Base-by-base conservation (phyloP, 2,329 filamentous ascomycete genomes). In the Scleromitrula shiraiana region DNA sequence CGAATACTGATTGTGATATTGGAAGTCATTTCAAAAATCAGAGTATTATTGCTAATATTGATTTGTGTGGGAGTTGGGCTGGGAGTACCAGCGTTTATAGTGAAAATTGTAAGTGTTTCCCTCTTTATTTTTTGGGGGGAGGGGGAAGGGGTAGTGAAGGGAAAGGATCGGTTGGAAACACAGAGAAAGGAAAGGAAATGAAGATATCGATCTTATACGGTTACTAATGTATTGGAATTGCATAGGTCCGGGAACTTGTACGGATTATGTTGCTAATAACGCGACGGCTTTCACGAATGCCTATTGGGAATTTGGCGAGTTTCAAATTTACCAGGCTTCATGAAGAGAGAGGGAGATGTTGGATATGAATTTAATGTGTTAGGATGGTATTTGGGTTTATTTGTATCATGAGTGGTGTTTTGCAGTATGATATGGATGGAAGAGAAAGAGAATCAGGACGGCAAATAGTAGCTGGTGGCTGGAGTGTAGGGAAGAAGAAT, bases 21-120 rank as follows among this genome's bases (percentile, higher is more conserved):
- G 70, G 78, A 49, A 59, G 67, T 1, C 76, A 83, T 66, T 94
- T 96, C 69, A 70, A 70, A 51, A 69, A 84, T 52, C 77, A 95
- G 70, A 78, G 83, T 59, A 81, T 96, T 56, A 78, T 91, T 58
- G 82, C 91, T 64, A 81, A 91, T 68, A 93, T 83, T 3, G 85
- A 85, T 27, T 85, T 95, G 63, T 96, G 90, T 67, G 90, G 90
- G 22, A 79, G 83, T 62, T 95, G 89, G 89, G 89, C 89, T 5
- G 87, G 87, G 74, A 71, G 64, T 60, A 8, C 67, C 49, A 63
- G 15, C 41, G 41, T 59, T 33, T 63, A 59, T 50, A 36, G 42
- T 17, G 46, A 58, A 40, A 58, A 39, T 51, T 63, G 60, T 59
- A 44, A 36, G 59, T 54, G 6, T 32, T 20, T 23, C 45, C 22